A percentile compares a stretch with the other conserved stretches of the same genome.
These are phyloP conservation scores for Tylopilus balloui DNA, from an alignment of 768 basidiomycete genomes.

Conservation along the genomic window DNA sequence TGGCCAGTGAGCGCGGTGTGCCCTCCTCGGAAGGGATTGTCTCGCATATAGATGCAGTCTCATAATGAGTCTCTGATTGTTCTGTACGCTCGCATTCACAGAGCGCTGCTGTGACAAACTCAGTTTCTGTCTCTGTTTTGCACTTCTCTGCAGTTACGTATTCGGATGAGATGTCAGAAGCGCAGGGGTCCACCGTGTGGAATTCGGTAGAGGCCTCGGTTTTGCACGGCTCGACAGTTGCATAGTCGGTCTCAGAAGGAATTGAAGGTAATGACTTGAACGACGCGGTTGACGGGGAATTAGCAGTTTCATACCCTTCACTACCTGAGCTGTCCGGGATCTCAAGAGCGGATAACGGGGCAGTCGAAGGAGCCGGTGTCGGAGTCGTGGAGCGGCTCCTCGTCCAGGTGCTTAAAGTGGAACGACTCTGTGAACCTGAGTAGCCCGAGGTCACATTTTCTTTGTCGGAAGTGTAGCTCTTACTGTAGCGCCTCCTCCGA, in stretches of 20 bases:
- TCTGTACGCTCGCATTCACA: constrained; percentile 31
- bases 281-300: constrained; percentile 44
- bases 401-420: constrained; percentile 31
- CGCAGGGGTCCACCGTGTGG: constrained; percentile 44
- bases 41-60: constrained; percentile 43
- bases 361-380: constrained; percentile 31
- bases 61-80: constrained; percentile 46
- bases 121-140: constrained; percentile 34
- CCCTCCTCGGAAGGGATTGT: constrained; percentile 35
- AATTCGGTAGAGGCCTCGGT: constrained; percentile 44
- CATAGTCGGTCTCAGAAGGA: constrained; percentile 48
- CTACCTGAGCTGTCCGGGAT: constrained; percentile 39
- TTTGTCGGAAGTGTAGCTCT: constrained; percentile 46
- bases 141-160: constrained; percentile 51
- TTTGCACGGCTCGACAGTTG: constrained; percentile 40
- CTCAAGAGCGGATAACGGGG: constrained; percentile 27
- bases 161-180: constrained; percentile 39
- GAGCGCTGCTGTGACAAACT: constrained; percentile 44
- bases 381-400: constrained; percentile 31
- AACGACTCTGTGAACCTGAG: constrained; percentile 33
- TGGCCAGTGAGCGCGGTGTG: constrained; percentile 35
- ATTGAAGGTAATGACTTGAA: constrained; percentile 58
- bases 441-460: constrained; percentile 44
- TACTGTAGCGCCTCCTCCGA: constrained; percentile 45
- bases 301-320: constrained; percentile 46